Evolutionary conservation across 78 protist species (phyloP).

Genomic region (Mantamonas sphyraenae): DNA sequence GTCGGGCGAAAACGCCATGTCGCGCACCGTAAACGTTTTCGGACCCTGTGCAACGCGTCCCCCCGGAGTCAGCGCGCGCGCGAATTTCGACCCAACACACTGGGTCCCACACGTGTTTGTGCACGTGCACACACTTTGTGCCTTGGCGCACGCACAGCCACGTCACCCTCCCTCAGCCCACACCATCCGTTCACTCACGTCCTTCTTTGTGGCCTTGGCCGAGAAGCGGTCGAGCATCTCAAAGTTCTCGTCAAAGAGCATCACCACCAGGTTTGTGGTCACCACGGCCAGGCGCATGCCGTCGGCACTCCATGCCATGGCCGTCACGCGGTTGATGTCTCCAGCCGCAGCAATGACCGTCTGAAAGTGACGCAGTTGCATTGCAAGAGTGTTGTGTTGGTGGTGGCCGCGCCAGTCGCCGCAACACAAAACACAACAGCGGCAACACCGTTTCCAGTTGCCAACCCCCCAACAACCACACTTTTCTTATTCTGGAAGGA

Average conservation of each 20-base stretch:
- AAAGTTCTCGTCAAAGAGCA: conserved; percentile 70
- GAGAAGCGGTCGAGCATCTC: conserved; percentile 58
- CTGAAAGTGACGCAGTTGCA: conserved; percentile 61
- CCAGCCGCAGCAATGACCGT: conserved; percentile 29
- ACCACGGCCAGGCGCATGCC: conserved; percentile 53
- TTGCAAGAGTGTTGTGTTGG: background rate
- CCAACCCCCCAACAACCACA: too few relatives aligned
- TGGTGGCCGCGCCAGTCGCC: too few relatives aligned
- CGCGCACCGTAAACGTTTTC: conserved; percentile 38
- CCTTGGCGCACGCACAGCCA: background rate
- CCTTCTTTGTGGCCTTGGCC: conserved; percentile 46
- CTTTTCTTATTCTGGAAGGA: too few relatives aligned
- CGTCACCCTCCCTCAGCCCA: background rate
- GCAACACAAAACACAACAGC: too few relatives aligned
- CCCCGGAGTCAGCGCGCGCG: background rate
- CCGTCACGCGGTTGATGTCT: conserved; percentile 31
- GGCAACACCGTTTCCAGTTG: too few relatives aligned
- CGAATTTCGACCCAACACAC: too few relatives aligned
- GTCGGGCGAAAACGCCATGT: conserved; percentile 81
- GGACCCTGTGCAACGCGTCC: conserved; percentile 14
- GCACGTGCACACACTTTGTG: background rate
- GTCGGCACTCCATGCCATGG: conserved; percentile 62
- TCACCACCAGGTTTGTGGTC: conserved; percentile 38
- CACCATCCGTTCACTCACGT: background rate
- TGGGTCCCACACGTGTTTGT: background rate